Percentiles rank a stretch among this genome's conserved stretches.
Conservation (phyloP, 2,329 filamentous ascomycete genomes). For the Ascocoryne sarcoides region DNA sequence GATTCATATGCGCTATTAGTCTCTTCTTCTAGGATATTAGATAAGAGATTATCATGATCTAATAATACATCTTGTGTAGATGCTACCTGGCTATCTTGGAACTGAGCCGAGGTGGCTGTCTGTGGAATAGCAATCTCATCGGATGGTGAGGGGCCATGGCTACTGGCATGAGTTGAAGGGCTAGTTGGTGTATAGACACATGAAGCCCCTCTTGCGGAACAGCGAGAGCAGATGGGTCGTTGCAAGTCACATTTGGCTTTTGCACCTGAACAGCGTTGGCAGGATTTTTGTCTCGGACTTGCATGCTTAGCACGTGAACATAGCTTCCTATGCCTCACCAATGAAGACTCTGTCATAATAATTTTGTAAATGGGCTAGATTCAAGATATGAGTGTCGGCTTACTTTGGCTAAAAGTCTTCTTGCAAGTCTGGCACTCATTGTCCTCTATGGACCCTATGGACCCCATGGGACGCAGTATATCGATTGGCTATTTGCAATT, state of each 20-base stretch:
- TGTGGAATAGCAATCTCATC: background rate
- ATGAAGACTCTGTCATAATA: too few relatives aligned
- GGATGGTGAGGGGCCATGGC: background rate
- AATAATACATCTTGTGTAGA: background rate
- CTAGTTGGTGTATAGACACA: slow-evolving; percentile 17
- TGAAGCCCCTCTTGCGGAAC: slow-evolving; percentile 10
- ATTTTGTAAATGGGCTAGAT: too few relatives aligned
- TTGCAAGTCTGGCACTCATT: too few relatives aligned
- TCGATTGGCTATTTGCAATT: too few relatives aligned
- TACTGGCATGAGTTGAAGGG: background rate
- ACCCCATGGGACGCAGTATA: too few relatives aligned
- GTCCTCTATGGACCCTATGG: too few relatives aligned
- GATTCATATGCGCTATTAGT: background rate
- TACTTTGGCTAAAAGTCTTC: too few relatives aligned
- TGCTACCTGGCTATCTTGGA: background rate
- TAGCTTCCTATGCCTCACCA: slow-evolving; percentile 8
- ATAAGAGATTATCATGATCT: background rate
- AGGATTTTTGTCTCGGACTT: slow-evolving; percentile 22
- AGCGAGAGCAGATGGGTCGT: slow-evolving; percentile 22
- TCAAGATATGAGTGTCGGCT: too few relatives aligned
- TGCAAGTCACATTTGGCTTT: slow-evolving; percentile 25
- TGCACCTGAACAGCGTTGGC: slow-evolving; percentile 21
- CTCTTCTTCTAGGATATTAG: background rate
- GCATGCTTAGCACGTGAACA: slow-evolving; percentile 6
- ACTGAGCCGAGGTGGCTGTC: background rate